Base-by-base conservation (phyloP, 202 grass and related monocot species). In the Panicum virgatum region DNA sequence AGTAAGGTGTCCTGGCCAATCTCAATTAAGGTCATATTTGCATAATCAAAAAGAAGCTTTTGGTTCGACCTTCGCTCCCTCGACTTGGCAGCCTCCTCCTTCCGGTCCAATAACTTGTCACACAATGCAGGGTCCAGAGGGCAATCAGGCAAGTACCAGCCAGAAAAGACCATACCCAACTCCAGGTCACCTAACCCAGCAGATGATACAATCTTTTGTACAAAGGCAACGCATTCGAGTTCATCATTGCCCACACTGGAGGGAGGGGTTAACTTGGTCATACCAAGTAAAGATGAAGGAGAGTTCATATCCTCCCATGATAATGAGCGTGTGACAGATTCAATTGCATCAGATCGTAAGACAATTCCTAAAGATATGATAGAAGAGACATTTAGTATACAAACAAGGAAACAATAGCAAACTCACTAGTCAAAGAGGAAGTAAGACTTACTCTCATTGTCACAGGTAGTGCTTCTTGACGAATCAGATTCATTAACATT, bases 11-110 rank as follows among this genome's bases (percentile, higher is more conserved):
- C 76, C 32, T 89, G 58, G 26, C 82, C 86, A 66, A 93, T 86
- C 86, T 98, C 90, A 74, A 93, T 38, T 48, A 98, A 66, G 7
- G 90, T 59, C 66, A 80, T 70, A 43, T 93, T 98, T 50, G 95
- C 96, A 64, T 80, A 90, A 62, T 98, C 90, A 34, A 98, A 95
- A 52, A 98, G 40, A 57, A 98, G 88, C 90, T 84, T 93, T 68
- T 91, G 90, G 81, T 86, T 93, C 5, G 96, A 88, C 39, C 80
- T 80, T 66, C 88, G 86, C 84, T 98, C 90, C 80, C 88, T 87
- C 3, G 83, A 92, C 76, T 89, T 97, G 29, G 92, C 88, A 14
- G 85, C 84, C 75, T 95, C 96, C 58, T 91, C 90, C 75, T 91
- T 91, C 42, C 75, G 84, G 71, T 93, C 86, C 74, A 94, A 66